These are phyloP conservation scores for Zasmidium angulare DNA, from an alignment of 2,329 filamentous ascomycete genomes.

Conservation along the genomic window DNA sequence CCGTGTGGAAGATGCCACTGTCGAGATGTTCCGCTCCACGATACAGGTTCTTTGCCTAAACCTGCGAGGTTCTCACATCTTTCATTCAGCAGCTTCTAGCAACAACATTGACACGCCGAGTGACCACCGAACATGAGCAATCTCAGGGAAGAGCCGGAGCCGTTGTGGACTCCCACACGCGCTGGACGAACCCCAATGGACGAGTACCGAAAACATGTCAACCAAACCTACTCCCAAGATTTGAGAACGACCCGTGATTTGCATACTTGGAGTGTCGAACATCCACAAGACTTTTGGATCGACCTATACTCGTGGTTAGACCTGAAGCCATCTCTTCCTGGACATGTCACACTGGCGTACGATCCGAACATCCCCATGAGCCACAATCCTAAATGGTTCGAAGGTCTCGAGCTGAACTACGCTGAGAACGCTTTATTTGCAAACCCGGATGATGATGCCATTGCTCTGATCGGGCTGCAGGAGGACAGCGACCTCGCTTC, in stretches of 20 bases:
- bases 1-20: not conserved
- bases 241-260: constrained; percentile 37
- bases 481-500: constrained; percentile 37
- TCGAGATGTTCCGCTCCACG: not conserved
- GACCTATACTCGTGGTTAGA: constrained; percentile 42
- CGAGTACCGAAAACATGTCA: constrained; percentile 33
- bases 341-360: constrained; percentile 37
- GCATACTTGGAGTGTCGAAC: constrained; percentile 41
- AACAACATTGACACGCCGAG: too few species aligned
- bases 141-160: constrained; percentile 10
- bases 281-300: constrained; percentile 46
- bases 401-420: constrained; percentile 40
- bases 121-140: not conserved
- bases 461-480: constrained; percentile 42
- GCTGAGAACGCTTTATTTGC: constrained; percentile 43
- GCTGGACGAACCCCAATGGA: constrained; percentile 30
- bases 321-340: constrained; percentile 38
- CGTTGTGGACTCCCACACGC: constrained; percentile 28
- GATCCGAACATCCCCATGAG: constrained; percentile 39
- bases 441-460: constrained; percentile 35
- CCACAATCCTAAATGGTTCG: constrained; percentile 42
- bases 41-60: too few species aligned
- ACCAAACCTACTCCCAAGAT: constrained; percentile 24
- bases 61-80: too few species aligned
- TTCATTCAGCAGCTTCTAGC: too few species aligned